Conservation (phyloP, 163 green algal genomes). For the Scenedesmus sp. region DNA sequence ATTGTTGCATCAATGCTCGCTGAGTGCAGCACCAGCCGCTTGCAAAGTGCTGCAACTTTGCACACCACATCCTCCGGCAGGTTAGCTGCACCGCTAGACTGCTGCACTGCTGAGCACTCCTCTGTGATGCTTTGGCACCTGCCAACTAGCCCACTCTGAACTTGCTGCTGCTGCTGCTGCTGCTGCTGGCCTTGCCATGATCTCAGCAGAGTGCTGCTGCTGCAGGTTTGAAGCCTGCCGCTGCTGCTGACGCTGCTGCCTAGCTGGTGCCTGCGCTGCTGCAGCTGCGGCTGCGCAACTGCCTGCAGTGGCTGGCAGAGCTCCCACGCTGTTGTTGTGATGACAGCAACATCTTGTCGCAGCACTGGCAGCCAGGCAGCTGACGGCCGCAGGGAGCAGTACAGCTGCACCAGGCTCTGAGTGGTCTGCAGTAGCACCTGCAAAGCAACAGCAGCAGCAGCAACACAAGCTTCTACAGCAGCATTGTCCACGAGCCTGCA, state of each 20-base stretch:
- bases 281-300: not conserved
- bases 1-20: not conserved
- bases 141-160: not conserved
- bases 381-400: conserved; percentile 19
- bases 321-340: conserved; percentile 30
- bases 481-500: not conserved
- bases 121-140: not conserved
- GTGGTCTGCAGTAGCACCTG: not conserved
- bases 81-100: not conserved
- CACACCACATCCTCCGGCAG: not conserved
- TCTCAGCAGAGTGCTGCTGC: not conserved
- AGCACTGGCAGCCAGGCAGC: conserved; percentile 10
- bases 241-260: not conserved
- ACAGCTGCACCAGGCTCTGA: not conserved
- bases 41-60: not conserved
- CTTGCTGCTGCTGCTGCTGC: not conserved
- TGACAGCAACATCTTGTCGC: conserved; percentile 19
- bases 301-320: conserved; percentile 14
- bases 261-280: not conserved
- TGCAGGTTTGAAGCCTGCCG: conserved; percentile 7
- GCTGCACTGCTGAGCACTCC: not conserved
- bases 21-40: conserved; percentile 5
- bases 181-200: not conserved
- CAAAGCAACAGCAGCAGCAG: not conserved
- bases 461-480: not conserved